A percentile compares a stretch with the other conserved stretches of the same genome.
Evolutionary conservation across 495 filamentous ascomycete genomes (phyloP).

Genomic region (Astrocystis sublimbata): DNA sequence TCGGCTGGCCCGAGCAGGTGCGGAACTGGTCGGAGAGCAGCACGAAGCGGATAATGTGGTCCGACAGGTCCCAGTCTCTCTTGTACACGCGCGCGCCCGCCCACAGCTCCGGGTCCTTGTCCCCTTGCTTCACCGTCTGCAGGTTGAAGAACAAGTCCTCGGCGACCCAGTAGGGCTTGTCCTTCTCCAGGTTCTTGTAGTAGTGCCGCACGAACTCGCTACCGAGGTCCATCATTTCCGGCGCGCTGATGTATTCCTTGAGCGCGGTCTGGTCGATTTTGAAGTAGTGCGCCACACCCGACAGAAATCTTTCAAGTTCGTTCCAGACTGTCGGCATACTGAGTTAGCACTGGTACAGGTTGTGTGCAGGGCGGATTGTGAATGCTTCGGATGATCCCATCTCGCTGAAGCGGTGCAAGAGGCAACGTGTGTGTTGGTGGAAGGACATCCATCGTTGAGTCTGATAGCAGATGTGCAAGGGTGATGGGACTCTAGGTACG

Average conservation of each 20-base stretch:
- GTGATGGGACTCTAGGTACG: not conserved
- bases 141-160: constrained; percentile 32
- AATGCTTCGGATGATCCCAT: not conserved
- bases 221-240: constrained; percentile 27
- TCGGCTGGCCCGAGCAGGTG: constrained; percentile 17
- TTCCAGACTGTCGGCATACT: constrained; percentile 19
- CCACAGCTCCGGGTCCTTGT: constrained; percentile 17
- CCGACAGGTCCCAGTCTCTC: constrained; percentile 27
- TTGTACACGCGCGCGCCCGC: constrained; percentile 15
- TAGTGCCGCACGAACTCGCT: constrained; percentile 23
- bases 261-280: constrained; percentile 22
- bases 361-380: not conserved
- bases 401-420: not conserved
- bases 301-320: constrained; percentile 20
- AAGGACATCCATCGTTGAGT: too few species aligned
- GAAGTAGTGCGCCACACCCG: constrained; percentile 20
- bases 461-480: not conserved
- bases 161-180: constrained; percentile 24
- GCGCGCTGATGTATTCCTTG: constrained; percentile 28
- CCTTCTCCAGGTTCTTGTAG: constrained; percentile 5
- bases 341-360: not conserved
- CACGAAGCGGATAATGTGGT: constrained; percentile 28
- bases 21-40: constrained; percentile 26
- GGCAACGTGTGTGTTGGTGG: not conserved
- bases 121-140: constrained; percentile 29